These are phyloP conservation scores for Naganishia sp. DNA, from an alignment of 1,284 basidiomycete genomes.

Conservation along the genomic window DNA sequence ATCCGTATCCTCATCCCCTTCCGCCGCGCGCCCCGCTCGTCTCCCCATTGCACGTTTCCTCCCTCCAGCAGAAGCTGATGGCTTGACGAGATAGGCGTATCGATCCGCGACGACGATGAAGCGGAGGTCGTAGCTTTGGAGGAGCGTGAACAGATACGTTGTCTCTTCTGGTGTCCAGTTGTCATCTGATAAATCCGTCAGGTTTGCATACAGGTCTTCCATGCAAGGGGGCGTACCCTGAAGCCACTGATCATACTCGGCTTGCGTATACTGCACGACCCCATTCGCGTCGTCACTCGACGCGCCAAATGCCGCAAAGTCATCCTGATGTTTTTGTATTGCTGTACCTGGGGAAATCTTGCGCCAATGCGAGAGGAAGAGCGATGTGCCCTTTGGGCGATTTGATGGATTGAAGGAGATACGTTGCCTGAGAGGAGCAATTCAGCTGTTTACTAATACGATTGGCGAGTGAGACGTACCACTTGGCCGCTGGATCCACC, in stretches of 20 bases:
- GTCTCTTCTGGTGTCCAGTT: slow-evolving; percentile 96
- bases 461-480: too few relatives aligned
- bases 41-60: slow-evolving; percentile 7
- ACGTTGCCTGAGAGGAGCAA: slow-evolving; percentile 64
- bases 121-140: slow-evolving; percentile 79
- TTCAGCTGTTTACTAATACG: not conserved
- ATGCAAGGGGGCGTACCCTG: slow-evolving; percentile 60
- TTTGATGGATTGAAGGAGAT: slow-evolving; percentile 61
- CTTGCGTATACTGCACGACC: slow-evolving; percentile 79
- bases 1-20: not conserved
- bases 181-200: slow-evolving; percentile 58
- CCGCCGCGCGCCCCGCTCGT: not conserved
- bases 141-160: slow-evolving; percentile 82
- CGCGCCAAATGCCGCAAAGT: slow-evolving; percentile 66
- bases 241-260: slow-evolving; percentile 82
- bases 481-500: slow-evolving; percentile 25
- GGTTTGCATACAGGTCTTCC: not conserved
- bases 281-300: slow-evolving; percentile 51
- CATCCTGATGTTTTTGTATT: slow-evolving; percentile 49
- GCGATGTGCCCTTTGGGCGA: slow-evolving; percentile 7
- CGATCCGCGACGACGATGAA: slow-evolving; percentile 91
- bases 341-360: slow-evolving; percentile 9
- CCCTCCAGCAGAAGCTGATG: slow-evolving; percentile 2
- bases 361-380: slow-evolving; percentile 25
- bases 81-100: slow-evolving; percentile 63